Conservation (phyloP, 140 eudicot genomes). For the Cichorium intybus region DNA sequence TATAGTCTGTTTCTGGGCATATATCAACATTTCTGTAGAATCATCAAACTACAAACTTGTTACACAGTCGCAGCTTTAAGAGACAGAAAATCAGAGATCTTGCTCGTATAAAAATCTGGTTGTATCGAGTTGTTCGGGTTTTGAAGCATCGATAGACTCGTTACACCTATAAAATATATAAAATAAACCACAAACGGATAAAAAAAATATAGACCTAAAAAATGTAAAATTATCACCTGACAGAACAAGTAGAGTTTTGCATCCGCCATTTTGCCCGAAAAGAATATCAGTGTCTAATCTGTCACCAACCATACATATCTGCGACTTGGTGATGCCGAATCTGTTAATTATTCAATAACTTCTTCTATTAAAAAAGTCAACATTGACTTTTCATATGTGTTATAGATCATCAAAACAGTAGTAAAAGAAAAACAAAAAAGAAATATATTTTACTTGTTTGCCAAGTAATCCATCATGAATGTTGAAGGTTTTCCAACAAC, state of each 20-base stretch:
- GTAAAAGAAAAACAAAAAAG: too few species aligned
- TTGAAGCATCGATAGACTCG: slow-evolving; percentile 82
- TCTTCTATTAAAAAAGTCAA: not conserved
- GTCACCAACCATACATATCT: slow-evolving; percentile 99
- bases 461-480: slow-evolving; percentile 98
- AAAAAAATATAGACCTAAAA: not conserved
- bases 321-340: slow-evolving; percentile 79
- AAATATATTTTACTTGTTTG: slow-evolving; percentile 54
- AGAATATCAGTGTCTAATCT: slow-evolving; percentile 96
- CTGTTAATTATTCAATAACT: slow-evolving; percentile 40
- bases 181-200: not conserved
- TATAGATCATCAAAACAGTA: slow-evolving; percentile 1
- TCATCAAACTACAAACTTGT: slow-evolving; percentile 22
- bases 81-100: slow-evolving; percentile 92
- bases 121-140: slow-evolving; percentile 84
- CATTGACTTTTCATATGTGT: not conserved
- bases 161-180: slow-evolving; percentile 52
- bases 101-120: slow-evolving; percentile 92
- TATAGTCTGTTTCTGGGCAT: not conserved
- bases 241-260: slow-evolving; percentile 98
- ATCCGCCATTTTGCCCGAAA: slow-evolving; percentile 96
- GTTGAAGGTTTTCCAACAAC: slow-evolving; percentile 98
- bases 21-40: slow-evolving; percentile 6
- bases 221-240: slow-evolving; percentile 49
- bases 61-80: slow-evolving; percentile 72